These are phyloP conservation scores for Chalciporus piperatoides DNA, from an alignment of 1,284 basidiomycete species.

Conservation along the genomic window DNA sequence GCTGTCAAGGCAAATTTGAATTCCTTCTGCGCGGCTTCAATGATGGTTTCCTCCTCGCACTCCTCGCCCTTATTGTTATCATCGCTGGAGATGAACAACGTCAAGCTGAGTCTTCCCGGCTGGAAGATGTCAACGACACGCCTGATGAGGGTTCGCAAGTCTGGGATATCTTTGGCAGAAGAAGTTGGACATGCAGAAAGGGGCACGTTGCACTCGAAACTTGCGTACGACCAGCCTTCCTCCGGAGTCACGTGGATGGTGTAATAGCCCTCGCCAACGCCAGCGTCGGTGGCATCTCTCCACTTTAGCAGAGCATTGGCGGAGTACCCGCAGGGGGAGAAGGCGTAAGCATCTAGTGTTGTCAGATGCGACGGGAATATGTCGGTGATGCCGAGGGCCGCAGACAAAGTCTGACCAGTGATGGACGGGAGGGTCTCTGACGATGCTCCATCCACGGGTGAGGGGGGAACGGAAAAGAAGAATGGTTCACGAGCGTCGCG, in stretches of 20 bases:
- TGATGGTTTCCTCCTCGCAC: slow-evolving; percentile 48
- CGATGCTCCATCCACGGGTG: slow-evolving; percentile 31
- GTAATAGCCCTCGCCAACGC: slow-evolving; percentile 82
- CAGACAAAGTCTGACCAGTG: slow-evolving; percentile 68
- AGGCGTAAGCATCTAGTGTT: slow-evolving; percentile 89
- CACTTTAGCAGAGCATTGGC: slow-evolving; percentile 89
- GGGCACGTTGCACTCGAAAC: slow-evolving; percentile 98
- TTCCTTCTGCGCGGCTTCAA: slow-evolving; percentile 66
- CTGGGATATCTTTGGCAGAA: slow-evolving; percentile 52
- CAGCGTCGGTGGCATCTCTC: slow-evolving; percentile 34
- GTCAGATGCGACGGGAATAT: slow-evolving; percentile 82
- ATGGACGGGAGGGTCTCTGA: slow-evolving; percentile 47
- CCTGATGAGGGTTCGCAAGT: slow-evolving; percentile 77
- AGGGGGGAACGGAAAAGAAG: slow-evolving; percentile 52
- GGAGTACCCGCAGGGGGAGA: slow-evolving; percentile 95
- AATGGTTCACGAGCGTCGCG: slow-evolving; percentile 75
- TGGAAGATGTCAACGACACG: slow-evolving; percentile 93
- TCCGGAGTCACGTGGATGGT: slow-evolving; percentile 99
- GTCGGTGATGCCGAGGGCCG: slow-evolving; percentile 75
- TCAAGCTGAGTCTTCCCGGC: slow-evolving; percentile 84
- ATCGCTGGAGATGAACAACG: slow-evolving; percentile 84
- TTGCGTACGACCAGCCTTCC: slow-evolving; percentile 95
- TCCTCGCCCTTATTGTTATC: slow-evolving; percentile 49
- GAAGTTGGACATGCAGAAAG: slow-evolving; percentile 45
- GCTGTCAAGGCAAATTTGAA: slow-evolving; percentile 59